Conservation (phyloP, 2,329 filamentous ascomycete species). For the Botrytis deweyae region DNA sequence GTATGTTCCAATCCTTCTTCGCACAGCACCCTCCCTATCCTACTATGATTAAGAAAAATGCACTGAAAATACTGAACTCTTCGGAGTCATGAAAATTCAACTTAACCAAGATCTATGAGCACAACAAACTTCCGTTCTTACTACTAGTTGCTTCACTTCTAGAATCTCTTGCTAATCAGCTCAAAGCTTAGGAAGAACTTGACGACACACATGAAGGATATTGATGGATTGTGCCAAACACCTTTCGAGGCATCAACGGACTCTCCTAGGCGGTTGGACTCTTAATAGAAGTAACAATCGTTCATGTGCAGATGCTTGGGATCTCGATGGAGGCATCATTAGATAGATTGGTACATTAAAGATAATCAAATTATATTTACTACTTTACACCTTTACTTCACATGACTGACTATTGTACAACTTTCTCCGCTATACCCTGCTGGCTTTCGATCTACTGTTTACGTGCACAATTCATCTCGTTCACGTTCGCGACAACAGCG, state of each 20-base stretch:
- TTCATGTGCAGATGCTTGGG: not conserved
- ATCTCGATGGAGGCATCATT: not conserved
- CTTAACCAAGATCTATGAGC: constrained; percentile 43
- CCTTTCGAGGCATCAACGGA: too few relatives aligned
- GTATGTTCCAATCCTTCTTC: constrained; percentile 1
- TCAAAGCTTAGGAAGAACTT: not conserved
- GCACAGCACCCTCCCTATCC: not conserved
- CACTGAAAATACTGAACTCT: constrained; percentile 43
- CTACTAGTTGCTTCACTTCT: not conserved
- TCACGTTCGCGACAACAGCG: not conserved
- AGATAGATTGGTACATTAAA: too few relatives aligned
- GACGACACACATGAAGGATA: too few relatives aligned
- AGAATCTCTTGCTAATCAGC: not conserved
- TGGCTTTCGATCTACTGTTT: not conserved
- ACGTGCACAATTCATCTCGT: not conserved
- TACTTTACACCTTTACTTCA: not conserved
- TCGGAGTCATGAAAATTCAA: constrained; percentile 38
- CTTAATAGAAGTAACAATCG: not conserved
- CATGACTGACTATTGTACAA: not conserved
- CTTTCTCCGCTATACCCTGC: not conserved
- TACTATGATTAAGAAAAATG: constrained; percentile 41
- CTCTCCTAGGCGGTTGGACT: not conserved
- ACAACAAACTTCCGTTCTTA: constrained; percentile 5
- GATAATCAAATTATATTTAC: not conserved
- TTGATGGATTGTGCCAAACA: too few relatives aligned